Conservation (phyloP, 345 rosid species). For the Ceriops decandra region DNA sequence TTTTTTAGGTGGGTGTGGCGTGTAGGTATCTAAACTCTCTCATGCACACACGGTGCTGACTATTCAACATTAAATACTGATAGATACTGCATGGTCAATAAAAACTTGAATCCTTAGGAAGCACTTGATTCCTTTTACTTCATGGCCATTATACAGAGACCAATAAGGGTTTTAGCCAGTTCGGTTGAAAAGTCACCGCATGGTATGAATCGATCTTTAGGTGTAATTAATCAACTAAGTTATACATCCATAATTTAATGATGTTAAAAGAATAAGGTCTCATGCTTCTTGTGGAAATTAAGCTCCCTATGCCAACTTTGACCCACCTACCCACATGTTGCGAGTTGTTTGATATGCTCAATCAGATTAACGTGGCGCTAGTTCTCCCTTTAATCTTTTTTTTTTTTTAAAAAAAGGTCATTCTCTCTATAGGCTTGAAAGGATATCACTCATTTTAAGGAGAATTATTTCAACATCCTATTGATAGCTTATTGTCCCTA, state of each 20-base stretch:
- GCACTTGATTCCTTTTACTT: slow-evolving; percentile 27
- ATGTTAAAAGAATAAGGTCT: slow-evolving; percentile 12
- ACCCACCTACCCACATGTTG: slow-evolving; percentile 4
- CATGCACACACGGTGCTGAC: slow-evolving; percentile 29
- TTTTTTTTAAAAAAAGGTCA: too few species aligned
- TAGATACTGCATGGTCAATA: background rate
- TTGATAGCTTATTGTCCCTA: background rate
- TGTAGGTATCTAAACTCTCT: background rate
- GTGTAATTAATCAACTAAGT: background rate
- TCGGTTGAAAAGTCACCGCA: background rate
- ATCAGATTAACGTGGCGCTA: too few species aligned
- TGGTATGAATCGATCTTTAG: background rate
- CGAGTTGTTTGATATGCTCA: background rate
- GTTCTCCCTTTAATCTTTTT: too few species aligned
- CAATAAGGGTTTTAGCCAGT: background rate
- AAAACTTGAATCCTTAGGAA: slow-evolving; percentile 16
- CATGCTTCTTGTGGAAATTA: slow-evolving; percentile 15
- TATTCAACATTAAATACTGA: slow-evolving; percentile 10
- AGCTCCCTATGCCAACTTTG: slow-evolving; percentile 11
- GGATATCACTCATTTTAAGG: slow-evolving; percentile 19
- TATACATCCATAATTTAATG: background rate
- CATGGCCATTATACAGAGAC: background rate
- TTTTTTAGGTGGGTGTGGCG: background rate
- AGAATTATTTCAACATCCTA: slow-evolving; percentile 8
- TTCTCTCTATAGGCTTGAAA: background rate